Base-by-base conservation (phyloP, 768 basidiomycete genomes). In the Russula sp. region DNA sequence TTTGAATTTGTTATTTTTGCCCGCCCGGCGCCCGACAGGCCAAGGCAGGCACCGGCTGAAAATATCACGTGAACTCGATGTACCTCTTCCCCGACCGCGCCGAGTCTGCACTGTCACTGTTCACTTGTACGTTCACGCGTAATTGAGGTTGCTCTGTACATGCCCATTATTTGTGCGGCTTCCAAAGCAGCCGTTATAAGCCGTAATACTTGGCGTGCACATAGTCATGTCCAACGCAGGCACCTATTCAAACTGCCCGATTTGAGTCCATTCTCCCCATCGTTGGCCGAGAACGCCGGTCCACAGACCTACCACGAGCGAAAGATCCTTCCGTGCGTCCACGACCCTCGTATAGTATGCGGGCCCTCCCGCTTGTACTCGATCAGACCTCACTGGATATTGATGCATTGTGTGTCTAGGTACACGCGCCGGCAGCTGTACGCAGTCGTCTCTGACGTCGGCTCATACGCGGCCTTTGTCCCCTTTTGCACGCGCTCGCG, bases 401-500 rank as follows among this genome's bases (percentile, higher is more conserved):
- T 53, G 16, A 42, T 20, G 18, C n/a, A n/a, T 1, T 8, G 6
- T 13, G 65, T 62, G 48, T 32, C 39, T 68, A 97, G 95, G 47
- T 98, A 95, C 71, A 81, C 78, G 18, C 86, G 81, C 65, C 78
- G 79, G 55, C 84, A 97, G 73, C 79, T 98, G 4, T 98, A 95
- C 75, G 76, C 84, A 8, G 75, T 98, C 63, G 92, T 99, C 58
- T 83, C 94, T 14, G 87, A 98, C 74, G 88, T 98, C 32, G 84
- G 79, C 16, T 89, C 90, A 2, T 99, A 98, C 73, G 82, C 85
- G 10, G 77, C 76, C 62, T 99, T 98, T 72, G 78, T 99, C 57
- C 96, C 97, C 6, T 96, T 91, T 73, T 97, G 95, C 76, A 84
- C 82, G 13, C 77, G 77, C 22, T 89, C 93, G 5, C 82, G 82